A percentile compares a stretch with the other conserved stretches of the same genome.
These are phyloP conservation scores for Jamesozyma spencerorum DNA, from an alignment of 805 yeast species.

Conservation along the genomic window DNA sequence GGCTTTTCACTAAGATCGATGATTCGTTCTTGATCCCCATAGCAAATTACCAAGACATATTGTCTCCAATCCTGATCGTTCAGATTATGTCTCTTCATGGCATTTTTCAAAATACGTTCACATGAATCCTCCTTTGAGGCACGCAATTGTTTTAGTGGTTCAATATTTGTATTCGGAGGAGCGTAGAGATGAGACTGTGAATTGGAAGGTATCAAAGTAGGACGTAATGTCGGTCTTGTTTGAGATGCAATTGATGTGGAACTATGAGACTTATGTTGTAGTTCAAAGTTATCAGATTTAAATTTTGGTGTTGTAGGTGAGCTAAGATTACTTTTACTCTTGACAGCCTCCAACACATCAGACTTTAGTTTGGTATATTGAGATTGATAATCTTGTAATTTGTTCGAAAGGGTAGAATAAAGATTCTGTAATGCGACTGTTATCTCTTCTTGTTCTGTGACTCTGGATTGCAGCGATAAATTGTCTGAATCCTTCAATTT, in stretches of 20 bases:
- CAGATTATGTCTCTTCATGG: conserved; percentile 76
- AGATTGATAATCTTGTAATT: conserved; percentile 25
- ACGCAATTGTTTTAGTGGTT: conserved; percentile 42
- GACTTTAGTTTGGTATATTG: conserved; percentile 24
- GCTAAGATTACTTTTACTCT: conserved; percentile 6
- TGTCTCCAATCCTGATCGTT: conserved; percentile 76
- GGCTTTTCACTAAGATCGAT: conserved; percentile 82
- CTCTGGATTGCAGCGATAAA: conserved; percentile 11
- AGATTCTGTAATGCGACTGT: conserved; percentile 21
- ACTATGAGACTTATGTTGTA: too few relatives aligned
- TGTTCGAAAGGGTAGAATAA: conserved; percentile 19
- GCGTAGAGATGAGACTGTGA: background rate
- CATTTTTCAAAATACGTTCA: conserved; percentile 75
- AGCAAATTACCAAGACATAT: conserved; percentile 80
- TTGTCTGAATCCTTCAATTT: conserved; percentile 33
- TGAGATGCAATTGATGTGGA: background rate
- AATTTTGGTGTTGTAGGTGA: background rate
- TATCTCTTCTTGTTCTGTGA: conserved; percentile 26
- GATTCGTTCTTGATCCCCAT: conserved; percentile 82
- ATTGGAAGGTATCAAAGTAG: background rate
- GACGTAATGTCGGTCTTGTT: background rate
- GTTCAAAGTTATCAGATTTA: conserved; percentile 1
- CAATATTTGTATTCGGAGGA: background rate
- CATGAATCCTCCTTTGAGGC: conserved; percentile 91
- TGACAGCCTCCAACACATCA: conserved; percentile 26